These are phyloP conservation scores for Lavandula angustifolia DNA, from an alignment of 257 asterid genomes.

Conservation along the genomic window DNA sequence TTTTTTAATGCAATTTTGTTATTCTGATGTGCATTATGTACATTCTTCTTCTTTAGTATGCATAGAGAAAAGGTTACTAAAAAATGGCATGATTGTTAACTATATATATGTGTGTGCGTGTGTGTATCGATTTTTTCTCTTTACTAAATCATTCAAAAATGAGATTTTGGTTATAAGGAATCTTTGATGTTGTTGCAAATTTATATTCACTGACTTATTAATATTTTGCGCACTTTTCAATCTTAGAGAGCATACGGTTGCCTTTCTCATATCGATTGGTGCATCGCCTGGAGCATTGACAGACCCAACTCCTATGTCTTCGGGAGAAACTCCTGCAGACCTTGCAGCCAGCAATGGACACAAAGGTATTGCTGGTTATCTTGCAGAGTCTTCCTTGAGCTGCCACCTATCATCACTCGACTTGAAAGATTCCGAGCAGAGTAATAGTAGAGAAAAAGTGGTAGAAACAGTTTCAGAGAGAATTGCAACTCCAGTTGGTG, in stretches of 20 bases:
- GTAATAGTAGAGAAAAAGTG: constrained; percentile 41
- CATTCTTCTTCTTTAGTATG: constrained; percentile 17
- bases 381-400: constrained; percentile 77
- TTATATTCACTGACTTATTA: constrained; percentile 4
- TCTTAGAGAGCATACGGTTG: constrained; percentile 76
- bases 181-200: constrained; percentile 28
- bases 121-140: neutral
- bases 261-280: constrained; percentile 68
- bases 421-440: constrained; percentile 53
- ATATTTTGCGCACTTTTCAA: constrained; percentile 24
- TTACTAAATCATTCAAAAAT: neutral
- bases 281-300: constrained; percentile 81
- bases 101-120: too few species aligned
- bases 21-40: neutral
- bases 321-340: constrained; percentile 79
- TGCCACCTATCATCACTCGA: constrained; percentile 59
- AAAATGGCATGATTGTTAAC: too few species aligned
- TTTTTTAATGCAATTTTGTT: constrained; percentile 17
- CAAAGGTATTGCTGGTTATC: constrained; percentile 93
- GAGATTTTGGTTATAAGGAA: neutral
- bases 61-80: too few species aligned
- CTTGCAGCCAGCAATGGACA: constrained; percentile 84
- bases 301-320: constrained; percentile 74
- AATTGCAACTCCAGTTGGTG: constrained; percentile 56
- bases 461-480: constrained; percentile 74